Percentiles rank a stretch among this genome's conserved stretches.
Conservation (phyloP, 2,329 filamentous ascomycete genomes). For the Basipetospora chlamydospora region DNA sequence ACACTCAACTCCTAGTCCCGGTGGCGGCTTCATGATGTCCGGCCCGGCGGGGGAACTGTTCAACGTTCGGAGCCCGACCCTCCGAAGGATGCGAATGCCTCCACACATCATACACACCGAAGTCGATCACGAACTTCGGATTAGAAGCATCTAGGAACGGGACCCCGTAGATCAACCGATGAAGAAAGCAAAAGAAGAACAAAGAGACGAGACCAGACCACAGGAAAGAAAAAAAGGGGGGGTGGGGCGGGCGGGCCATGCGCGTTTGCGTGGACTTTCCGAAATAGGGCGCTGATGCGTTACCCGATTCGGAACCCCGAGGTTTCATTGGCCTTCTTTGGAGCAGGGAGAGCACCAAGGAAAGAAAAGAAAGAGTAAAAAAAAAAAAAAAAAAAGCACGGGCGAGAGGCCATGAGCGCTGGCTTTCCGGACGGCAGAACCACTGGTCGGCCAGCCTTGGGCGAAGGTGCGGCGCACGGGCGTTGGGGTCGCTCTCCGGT, state of each 20-base stretch:
- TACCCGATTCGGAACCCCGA: too few relatives aligned
- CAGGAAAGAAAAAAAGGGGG: not conserved
- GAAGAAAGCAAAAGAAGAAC: not conserved
- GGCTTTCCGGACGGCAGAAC: too few relatives aligned
- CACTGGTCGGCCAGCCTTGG: too few relatives aligned
- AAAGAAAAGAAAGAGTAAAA: not conserved
- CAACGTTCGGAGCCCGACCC: too few relatives aligned
- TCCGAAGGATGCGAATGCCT: too few relatives aligned
- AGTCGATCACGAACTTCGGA: not conserved
- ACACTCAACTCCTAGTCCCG: too few relatives aligned
- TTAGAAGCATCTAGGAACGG: not conserved
- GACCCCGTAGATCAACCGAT: not conserved
- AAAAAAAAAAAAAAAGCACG: constrained; percentile 4
- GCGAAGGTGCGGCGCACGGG: too few relatives aligned
- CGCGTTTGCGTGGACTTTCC: not conserved
- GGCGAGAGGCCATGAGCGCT: too few relatives aligned
- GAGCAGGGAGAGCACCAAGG: not conserved
- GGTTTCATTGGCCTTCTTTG: not conserved
- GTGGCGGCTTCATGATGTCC: too few relatives aligned
- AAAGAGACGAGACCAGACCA: not conserved
- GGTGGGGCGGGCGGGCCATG: not conserved
- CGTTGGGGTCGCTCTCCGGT: too few relatives aligned
- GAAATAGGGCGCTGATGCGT: too few relatives aligned
- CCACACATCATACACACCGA: not conserved
- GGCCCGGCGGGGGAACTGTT: too few relatives aligned